Conservation (phyloP, 1,284 basidiomycete genomes). For the Sporisorium reilianum region DNA sequence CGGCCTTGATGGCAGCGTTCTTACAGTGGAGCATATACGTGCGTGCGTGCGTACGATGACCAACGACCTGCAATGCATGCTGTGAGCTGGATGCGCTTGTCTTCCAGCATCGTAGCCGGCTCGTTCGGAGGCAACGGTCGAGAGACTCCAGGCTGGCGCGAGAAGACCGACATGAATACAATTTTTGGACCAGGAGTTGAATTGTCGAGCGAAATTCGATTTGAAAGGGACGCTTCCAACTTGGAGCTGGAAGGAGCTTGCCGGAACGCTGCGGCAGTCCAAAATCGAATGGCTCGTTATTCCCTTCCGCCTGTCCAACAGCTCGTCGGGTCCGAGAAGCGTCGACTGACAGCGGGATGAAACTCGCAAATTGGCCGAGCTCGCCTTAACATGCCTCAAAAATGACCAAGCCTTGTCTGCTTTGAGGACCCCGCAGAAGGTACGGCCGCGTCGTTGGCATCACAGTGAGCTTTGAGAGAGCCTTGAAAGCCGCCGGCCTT, state of each 20-base stretch:
- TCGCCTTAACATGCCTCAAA: background rate
- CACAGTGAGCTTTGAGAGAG: no score
- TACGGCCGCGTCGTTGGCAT: no score
- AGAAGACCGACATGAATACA: constrained; percentile 19
- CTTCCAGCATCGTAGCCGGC: constrained; percentile 6
- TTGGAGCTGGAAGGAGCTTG: constrained; percentile 6
- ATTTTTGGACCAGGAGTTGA: background rate
- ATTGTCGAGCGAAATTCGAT: background rate
- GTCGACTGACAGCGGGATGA: background rate
- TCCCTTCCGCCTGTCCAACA: no score
- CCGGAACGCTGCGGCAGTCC: constrained; percentile 12
- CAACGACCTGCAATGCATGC: no score
- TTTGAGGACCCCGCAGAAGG: no score
- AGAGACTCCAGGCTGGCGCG: background rate
- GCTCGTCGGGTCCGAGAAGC: constrained; percentile 6
- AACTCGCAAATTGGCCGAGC: constrained; percentile 6
- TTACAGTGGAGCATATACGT: background rate
- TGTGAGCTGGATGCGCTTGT: background rate
- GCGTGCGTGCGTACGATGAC: background rate
- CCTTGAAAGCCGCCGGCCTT: no score
- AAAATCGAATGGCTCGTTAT: constrained; percentile 1
- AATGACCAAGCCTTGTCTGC: background rate
- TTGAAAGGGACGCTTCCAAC: background rate
- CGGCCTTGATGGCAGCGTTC: background rate
- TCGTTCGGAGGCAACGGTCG: constrained; percentile 18